Conservation (phyloP, 1,284 basidiomycete genomes). For the Blastosporella zonata region DNA sequence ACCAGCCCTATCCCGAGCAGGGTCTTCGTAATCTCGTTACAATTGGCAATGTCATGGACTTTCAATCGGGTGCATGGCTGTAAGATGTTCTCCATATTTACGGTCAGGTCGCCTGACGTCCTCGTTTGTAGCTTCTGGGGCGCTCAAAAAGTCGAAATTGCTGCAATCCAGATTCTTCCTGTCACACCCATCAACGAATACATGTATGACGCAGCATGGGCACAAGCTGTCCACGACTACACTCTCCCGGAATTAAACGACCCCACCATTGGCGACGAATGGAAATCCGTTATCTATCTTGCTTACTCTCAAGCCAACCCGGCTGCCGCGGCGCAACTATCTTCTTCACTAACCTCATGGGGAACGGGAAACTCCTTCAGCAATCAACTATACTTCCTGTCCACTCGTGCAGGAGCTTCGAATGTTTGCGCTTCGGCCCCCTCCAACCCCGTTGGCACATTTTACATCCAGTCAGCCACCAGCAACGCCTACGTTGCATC, state of each 20-base stretch:
- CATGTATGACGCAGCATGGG: slow-evolving; percentile 33
- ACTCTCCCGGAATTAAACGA: slow-evolving; percentile 27
- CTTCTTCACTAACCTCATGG: slow-evolving; percentile 30
- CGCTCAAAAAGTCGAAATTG: slow-evolving; percentile 30
- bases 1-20: slow-evolving; percentile 34
- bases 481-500: slow-evolving; percentile 26
- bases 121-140: slow-evolving; percentile 32
- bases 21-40: slow-evolving; percentile 29
- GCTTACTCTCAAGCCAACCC: slow-evolving; percentile 30
- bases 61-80: slow-evolving; percentile 35
- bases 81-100: slow-evolving; percentile 16
- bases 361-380: slow-evolving; percentile 32
- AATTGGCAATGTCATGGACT: slow-evolving; percentile 34
- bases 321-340: slow-evolving; percentile 26
- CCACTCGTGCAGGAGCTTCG: slow-evolving; percentile 28
- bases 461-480: slow-evolving; percentile 24
- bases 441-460: slow-evolving; percentile 28
- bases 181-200: slow-evolving; percentile 34
- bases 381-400: slow-evolving; percentile 30
- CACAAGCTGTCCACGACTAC: slow-evolving; percentile 27
- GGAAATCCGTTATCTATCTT: slow-evolving; percentile 32
- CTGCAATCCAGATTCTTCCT: slow-evolving; percentile 35
- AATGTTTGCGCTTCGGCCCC: slow-evolving; percentile 25
- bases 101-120: background rate
- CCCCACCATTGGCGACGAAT: slow-evolving; percentile 29